These are phyloP conservation scores for Peterozyma toletana DNA, from an alignment of 805 yeast genomes.

Conservation along the genomic window DNA sequence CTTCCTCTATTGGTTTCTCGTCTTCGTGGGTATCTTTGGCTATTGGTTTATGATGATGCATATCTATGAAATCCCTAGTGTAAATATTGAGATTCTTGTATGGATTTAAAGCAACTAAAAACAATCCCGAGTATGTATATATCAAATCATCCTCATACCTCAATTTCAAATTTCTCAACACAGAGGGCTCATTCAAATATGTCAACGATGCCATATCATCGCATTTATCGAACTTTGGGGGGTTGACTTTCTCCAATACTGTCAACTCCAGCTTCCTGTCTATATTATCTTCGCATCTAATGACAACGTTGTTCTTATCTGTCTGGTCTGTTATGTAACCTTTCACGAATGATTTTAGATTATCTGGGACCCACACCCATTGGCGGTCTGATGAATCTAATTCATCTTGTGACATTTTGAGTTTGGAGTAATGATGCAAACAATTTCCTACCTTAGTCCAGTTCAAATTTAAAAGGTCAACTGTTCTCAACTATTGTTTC, in stretches of 20 bases:
- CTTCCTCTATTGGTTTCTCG: constrained; percentile 3
- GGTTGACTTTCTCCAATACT: constrained; percentile 66
- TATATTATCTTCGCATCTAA: constrained; percentile 28
- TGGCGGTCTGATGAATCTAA: constrained; percentile 22
- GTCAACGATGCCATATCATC: constrained; percentile 96
- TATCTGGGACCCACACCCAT: constrained; percentile 77
- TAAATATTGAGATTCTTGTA: constrained; percentile 72
- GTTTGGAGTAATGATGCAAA: no score
- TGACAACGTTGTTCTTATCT: constrained; percentile 26
- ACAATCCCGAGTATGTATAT: constrained; percentile 92
- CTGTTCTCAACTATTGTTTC: no score
- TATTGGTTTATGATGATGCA: constrained; percentile 36
- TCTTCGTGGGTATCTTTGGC: constrained; percentile 7
- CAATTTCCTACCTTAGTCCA: no score
- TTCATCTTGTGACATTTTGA: constrained; percentile 3
- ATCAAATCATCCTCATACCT: constrained; percentile 76
- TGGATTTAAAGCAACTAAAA: constrained; percentile 93
- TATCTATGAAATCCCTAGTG: constrained; percentile 44
- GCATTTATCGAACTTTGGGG: constrained; percentile 82
- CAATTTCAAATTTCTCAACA: constrained; percentile 72
- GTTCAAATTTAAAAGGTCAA: no score
- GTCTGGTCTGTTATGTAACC: constrained; percentile 45
- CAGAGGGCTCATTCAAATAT: constrained; percentile 90
- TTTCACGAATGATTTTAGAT: constrained; percentile 46
- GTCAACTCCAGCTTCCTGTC: constrained; percentile 32